phyloP scores from a whole-genome alignment of 2,329 filamentous ascomycete species.

The Metarhizium humberi region DNA sequence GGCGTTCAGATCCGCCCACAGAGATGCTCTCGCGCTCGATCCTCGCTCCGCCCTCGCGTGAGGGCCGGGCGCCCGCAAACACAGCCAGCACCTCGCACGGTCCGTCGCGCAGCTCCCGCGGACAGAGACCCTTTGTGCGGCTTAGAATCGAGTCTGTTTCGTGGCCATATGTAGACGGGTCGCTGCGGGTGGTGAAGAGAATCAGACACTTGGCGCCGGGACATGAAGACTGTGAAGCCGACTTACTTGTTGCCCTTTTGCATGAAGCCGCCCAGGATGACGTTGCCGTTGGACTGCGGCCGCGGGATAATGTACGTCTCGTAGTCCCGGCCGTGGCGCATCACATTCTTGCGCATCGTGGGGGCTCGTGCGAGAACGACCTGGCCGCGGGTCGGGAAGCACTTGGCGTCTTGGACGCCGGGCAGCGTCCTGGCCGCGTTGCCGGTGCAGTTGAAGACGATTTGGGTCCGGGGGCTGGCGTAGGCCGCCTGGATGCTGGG shows the following conservation, averaged over 20 bases:
- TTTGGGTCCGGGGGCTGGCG: slow-evolving; percentile 14
- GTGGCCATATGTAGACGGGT: slow-evolving; percentile 24
- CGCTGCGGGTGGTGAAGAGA: slow-evolving; percentile 9
- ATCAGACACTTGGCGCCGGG: background rate
- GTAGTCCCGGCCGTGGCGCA: slow-evolving; percentile 28
- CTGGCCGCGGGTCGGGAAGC: slow-evolving; percentile 31
- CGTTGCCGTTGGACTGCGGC: slow-evolving; percentile 23
- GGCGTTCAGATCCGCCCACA: slow-evolving; percentile 14
- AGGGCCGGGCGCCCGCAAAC: slow-evolving; percentile 24
- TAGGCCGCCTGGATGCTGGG: slow-evolving; percentile 18
- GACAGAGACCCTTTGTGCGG: slow-evolving; percentile 22
- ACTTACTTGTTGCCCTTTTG: slow-evolving; percentile 24
- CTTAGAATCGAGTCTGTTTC: slow-evolving; percentile 28
- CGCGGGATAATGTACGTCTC: slow-evolving; percentile 32
- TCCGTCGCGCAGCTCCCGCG: slow-evolving; percentile 15
- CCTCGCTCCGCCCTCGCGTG: slow-evolving; percentile 30
- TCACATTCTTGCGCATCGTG: slow-evolving; percentile 22
- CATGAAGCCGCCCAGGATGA: slow-evolving; percentile 29
- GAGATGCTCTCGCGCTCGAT: slow-evolving; percentile 30
- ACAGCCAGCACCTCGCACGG: slow-evolving; percentile 21
- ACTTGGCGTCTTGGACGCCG: slow-evolving; percentile 27
- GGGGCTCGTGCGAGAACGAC: slow-evolving; percentile 27
- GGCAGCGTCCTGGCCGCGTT: slow-evolving; percentile 22
- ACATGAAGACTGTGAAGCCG: background rate
- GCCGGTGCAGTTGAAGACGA: slow-evolving; percentile 27